Percentiles rank a stretch among this genome's conserved stretches.
These are phyloP conservation scores for Trifolium dubium DNA, from an alignment of 306 rosid species.

Conservation along the genomic window DNA sequence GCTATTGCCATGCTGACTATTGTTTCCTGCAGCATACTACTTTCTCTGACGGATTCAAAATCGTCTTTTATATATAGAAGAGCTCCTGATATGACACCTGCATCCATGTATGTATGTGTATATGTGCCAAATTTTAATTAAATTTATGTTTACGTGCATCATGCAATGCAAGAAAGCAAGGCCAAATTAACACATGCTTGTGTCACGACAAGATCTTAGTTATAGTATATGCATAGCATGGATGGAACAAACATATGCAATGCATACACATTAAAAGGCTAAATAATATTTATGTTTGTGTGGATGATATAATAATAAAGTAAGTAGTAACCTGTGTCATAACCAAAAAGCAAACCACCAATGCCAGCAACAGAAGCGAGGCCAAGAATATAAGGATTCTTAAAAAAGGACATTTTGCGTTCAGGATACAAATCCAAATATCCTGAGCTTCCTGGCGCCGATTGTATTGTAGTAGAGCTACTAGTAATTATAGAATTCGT, in stretches of 20 bases:
- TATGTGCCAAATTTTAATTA: not conserved
- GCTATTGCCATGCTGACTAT: constrained; percentile 90
- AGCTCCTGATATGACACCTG: constrained; percentile 57
- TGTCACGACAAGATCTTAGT: not conserved
- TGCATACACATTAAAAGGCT: too few species aligned
- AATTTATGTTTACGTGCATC: too few species aligned
- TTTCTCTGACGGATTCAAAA: constrained; percentile 43
- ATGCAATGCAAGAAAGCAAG: too few species aligned
- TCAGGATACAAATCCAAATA: constrained; percentile 52
- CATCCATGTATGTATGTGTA: not conserved
- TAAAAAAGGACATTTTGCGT: constrained; percentile 48
- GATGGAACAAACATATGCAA: not conserved
- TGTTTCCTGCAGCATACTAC: constrained; percentile 67
- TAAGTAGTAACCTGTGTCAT: constrained; percentile 44
- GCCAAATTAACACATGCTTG: not conserved
- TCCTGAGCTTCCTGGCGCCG: constrained; percentile 57
- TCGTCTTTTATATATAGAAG: constrained; percentile 55
- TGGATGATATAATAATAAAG: not conserved
- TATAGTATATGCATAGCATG: not conserved
- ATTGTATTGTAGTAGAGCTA: not conserved
- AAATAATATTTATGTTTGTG: too few species aligned
- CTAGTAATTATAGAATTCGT: not conserved
- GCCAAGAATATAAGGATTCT: constrained; percentile 47
- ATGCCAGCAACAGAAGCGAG: constrained; percentile 52
- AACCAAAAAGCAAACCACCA: constrained; percentile 58